phyloP scores from a whole-genome alignment of 106 monocot species.

The Apostasia shenzhenica region DNA sequence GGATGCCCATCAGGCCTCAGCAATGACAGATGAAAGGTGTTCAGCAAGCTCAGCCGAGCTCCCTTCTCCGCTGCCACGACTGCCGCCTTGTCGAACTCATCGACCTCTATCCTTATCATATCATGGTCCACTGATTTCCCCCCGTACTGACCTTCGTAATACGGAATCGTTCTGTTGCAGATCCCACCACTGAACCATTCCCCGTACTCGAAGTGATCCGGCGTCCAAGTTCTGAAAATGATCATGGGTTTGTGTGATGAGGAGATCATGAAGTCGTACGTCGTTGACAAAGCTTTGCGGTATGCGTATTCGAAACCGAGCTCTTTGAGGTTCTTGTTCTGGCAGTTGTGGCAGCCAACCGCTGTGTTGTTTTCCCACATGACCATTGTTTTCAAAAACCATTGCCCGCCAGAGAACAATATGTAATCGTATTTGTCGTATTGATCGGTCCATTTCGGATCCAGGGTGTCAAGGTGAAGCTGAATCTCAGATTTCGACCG shows the following conservation, averaged over 20 bases:
- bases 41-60: slow-evolving; percentile 9
- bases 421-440: slow-evolving; percentile 26
- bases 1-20: slow-evolving; percentile 39
- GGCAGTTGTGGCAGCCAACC: slow-evolving; percentile 39
- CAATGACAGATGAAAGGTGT: slow-evolving; percentile 19
- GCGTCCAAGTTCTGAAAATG: slow-evolving; percentile 39
- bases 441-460: slow-evolving; percentile 16
- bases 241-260: slow-evolving; percentile 24
- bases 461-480: slow-evolving; percentile 33
- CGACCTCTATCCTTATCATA: slow-evolving; percentile 22
- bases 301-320: slow-evolving; percentile 22
- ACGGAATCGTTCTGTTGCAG: slow-evolving; percentile 32
- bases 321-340: slow-evolving; percentile 14
- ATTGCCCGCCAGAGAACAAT: slow-evolving; percentile 29
- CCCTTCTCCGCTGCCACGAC: background rate
- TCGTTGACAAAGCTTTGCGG: slow-evolving; percentile 15
- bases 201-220: slow-evolving; percentile 40
- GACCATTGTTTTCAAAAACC: slow-evolving; percentile 26
- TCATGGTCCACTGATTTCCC: slow-evolving; percentile 1
- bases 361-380: slow-evolving; percentile 18
- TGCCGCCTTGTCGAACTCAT: slow-evolving; percentile 22
- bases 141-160: slow-evolving; percentile 20
- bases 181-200: slow-evolving; percentile 34
- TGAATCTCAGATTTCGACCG: slow-evolving; percentile 1
- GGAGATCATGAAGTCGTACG: slow-evolving; percentile 11